Evolutionary conservation across 2,329 filamentous ascomycete species (phyloP).

Genomic region (Fusarium lyarnte): DNA sequence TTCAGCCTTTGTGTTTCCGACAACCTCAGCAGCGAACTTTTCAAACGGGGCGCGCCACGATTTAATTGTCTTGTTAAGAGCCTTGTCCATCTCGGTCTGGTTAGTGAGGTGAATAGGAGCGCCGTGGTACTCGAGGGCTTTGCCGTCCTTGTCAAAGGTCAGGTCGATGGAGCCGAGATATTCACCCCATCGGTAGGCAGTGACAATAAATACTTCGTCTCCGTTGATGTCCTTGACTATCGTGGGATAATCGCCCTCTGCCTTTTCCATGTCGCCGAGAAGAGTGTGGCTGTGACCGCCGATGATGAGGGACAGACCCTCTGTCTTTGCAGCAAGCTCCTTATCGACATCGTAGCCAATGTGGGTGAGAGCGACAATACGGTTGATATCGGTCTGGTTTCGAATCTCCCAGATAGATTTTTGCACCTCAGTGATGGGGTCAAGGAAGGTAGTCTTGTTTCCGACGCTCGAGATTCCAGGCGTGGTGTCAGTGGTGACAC

Average conservation of each 20-base stretch:
- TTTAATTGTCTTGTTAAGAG: conserved; percentile 66
- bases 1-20: conserved; percentile 63
- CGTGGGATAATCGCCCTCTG: conserved; percentile 70
- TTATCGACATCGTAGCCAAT: conserved; percentile 73
- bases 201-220: conserved; percentile 75
- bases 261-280: conserved; percentile 66
- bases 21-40: conserved; percentile 64
- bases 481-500: conserved; percentile 69
- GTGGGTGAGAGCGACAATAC: conserved; percentile 73
- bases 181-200: conserved; percentile 74
- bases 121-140: conserved; percentile 69
- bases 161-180: conserved; percentile 75
- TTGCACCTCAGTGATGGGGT: conserved; percentile 67
- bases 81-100: conserved; percentile 64
- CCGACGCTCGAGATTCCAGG: conserved; percentile 68
- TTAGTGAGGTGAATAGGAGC: conserved; percentile 73
- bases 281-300: conserved; percentile 70
- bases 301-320: conserved; percentile 74
- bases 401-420: conserved; percentile 69
- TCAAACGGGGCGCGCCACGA: conserved; percentile 70
- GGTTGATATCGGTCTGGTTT: conserved; percentile 68
- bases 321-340: conserved; percentile 66
- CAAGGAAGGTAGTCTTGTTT: conserved; percentile 65
- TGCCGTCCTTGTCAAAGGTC: conserved; percentile 68
- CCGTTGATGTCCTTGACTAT: conserved; percentile 68